phyloP scores from a whole-genome alignment of 306 rosid species.

The Prosopis cineraria region DNA sequence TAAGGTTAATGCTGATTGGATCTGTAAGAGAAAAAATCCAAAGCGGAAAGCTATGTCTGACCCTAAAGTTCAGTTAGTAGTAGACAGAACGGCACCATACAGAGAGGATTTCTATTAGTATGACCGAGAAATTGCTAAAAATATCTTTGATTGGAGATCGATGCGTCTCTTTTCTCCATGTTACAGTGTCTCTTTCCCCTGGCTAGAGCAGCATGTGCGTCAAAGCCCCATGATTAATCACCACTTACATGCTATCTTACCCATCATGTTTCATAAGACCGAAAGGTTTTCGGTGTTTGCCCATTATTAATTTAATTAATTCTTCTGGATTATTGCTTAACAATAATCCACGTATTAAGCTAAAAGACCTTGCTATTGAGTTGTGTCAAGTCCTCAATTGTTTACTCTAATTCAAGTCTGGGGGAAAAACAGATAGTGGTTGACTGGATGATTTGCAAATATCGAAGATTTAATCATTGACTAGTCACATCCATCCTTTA shows the following conservation, averaged over 20 bases:
- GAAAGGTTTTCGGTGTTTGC: not conserved
- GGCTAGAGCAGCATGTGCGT: conserved; percentile 8
- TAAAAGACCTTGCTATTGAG: not conserved
- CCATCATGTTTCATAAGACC: not conserved
- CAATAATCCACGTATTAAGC: not conserved
- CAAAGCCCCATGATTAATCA: conserved; percentile 3
- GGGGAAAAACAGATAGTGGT: not conserved
- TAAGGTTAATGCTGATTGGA: not conserved
- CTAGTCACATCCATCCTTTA: conserved; percentile 7
- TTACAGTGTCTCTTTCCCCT: conserved; percentile 2
- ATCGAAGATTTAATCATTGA: not conserved
- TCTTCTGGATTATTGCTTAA: not conserved
- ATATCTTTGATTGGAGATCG: not conserved
- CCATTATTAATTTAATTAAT: not conserved
- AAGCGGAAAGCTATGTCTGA: not conserved
- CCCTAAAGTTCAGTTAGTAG: conserved; percentile 1
- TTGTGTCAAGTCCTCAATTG: not conserved
- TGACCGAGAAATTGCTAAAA: not conserved
- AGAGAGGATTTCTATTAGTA: conserved; percentile 18
- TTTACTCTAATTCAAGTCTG: not conserved
- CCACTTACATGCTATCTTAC: not conserved
- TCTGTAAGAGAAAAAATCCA: conserved; percentile 11
- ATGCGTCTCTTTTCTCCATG: conserved; percentile 32
- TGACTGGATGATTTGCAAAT: not conserved
- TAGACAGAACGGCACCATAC: not conserved